phyloP scores from a whole-genome alignment of 177 flowering plant genomes.

The Vitis hybrid region DNA sequence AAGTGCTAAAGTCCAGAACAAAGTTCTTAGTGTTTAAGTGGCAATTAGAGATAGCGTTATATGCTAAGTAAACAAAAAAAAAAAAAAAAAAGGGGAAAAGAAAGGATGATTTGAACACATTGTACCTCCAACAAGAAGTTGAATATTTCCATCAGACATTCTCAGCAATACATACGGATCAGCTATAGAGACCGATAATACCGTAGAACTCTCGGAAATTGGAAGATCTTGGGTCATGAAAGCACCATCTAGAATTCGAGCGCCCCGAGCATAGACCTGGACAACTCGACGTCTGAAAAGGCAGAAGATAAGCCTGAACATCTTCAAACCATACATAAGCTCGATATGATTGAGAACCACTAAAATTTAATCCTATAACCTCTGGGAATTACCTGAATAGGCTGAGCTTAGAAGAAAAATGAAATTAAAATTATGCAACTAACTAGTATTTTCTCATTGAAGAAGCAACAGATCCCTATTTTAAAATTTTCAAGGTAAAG shows the following conservation, averaged over 20 bases:
- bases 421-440: not conserved
- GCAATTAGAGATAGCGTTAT: too few relatives aligned
- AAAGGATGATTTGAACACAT: not conserved
- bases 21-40: too few relatives aligned
- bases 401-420: not conserved
- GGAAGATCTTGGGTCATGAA: constrained; percentile 91
- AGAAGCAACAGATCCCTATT: too few relatives aligned
- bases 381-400: not conserved
- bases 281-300: constrained; percentile 80
- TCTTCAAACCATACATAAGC: not conserved
- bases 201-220: constrained; percentile 52
- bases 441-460: not conserved
- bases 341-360: not conserved
- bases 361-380: not conserved
- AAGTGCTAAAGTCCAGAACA: too few relatives aligned
- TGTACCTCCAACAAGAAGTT: constrained; percentile 97
- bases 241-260: constrained; percentile 92
- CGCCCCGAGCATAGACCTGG: constrained; percentile 87
- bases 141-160: constrained; percentile 92
- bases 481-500: too few relatives aligned
- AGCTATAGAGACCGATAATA: constrained; percentile 79
- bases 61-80: not conserved
- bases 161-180: constrained; percentile 91
- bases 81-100: not conserved
- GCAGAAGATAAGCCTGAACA: not conserved